Percentiles rank a stretch among this genome's conserved stretches.
Conservation (phyloP, 23 red algal genomes). For the Pyropia yezoensis region DNA sequence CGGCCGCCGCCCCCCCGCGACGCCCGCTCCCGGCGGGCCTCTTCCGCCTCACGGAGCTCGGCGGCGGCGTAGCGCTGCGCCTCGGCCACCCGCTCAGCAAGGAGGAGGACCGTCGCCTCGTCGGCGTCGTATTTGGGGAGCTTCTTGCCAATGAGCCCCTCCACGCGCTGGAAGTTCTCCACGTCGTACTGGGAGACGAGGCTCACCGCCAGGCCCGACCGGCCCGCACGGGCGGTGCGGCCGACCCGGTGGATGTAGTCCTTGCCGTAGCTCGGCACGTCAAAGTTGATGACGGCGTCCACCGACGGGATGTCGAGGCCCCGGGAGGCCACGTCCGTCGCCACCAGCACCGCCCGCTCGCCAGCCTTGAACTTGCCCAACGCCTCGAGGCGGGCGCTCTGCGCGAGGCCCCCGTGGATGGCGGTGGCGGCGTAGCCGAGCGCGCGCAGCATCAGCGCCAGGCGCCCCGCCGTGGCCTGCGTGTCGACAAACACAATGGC, state of each 20-base stretch:
- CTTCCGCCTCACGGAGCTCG: constrained; percentile 44
- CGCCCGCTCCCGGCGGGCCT: constrained; percentile 20
- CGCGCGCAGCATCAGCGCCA: constrained; percentile 64
- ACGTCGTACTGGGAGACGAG: constrained; percentile 98
- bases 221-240: constrained; percentile 82
- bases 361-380: constrained; percentile 83
- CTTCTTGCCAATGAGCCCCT: constrained; percentile 91
- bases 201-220: constrained; percentile 84
- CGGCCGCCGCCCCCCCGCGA: constrained; percentile 15
- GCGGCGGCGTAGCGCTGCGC: constrained; percentile 53
- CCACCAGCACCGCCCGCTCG: constrained; percentile 61
- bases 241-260: constrained; percentile 98
- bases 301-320: constrained; percentile 96
- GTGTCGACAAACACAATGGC: constrained; percentile 94
- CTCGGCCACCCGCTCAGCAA: constrained; percentile 75
- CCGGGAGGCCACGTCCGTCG: constrained; percentile 92
- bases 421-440: constrained; percentile 76
- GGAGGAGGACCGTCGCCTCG: constrained; percentile 58
- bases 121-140: constrained; percentile 63
- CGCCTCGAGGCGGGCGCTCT: constrained; percentile 79
- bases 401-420: constrained; percentile 96
- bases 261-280: constrained; percentile 90
- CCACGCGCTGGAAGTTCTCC: constrained; percentile 84
- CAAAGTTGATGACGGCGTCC: constrained; percentile 94
- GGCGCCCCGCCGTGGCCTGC: constrained; percentile 75